Percentiles rank a stretch among this genome's conserved stretches.
Conservation (phyloP, 768 basidiomycete species). For the Termitomyces sp. region DNA sequence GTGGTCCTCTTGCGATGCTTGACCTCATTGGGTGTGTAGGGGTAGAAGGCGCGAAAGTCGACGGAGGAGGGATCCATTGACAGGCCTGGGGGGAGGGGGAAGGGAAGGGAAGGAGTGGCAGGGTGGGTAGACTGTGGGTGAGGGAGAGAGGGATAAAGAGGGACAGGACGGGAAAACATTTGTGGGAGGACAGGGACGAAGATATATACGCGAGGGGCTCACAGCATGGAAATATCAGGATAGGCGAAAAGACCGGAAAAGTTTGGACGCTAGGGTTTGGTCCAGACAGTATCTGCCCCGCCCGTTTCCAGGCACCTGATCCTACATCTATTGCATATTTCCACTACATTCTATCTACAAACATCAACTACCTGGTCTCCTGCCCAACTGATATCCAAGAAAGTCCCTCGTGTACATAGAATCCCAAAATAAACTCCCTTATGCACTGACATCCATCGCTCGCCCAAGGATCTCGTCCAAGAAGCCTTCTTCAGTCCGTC, state of each 20-base stretch:
- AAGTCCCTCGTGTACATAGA: neutral
- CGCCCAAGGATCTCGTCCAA: constrained; percentile 57
- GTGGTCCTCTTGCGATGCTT: constrained; percentile 93
- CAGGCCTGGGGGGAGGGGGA: constrained; percentile 29
- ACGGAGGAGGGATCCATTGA: constrained; percentile 63
- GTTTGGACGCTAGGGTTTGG: constrained; percentile 12
- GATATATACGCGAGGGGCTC: constrained; percentile 15
- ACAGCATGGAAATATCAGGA: constrained; percentile 22
- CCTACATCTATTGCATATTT: constrained; percentile 10
- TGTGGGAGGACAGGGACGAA: constrained; percentile 15
- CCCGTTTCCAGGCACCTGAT: constrained; percentile 24
- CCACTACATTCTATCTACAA: too few species aligned
- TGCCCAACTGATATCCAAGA: neutral
- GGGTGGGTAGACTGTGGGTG: constrained; percentile 11
- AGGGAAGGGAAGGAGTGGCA: constrained; percentile 17
- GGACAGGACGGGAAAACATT: constrained; percentile 23
- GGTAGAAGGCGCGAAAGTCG: constrained; percentile 82
- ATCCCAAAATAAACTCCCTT: constrained; percentile 11
- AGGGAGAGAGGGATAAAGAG: constrained; percentile 12
- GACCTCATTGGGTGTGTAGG: constrained; percentile 90
- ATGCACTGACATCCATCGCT: constrained; percentile 37
- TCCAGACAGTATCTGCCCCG: constrained; percentile 19
- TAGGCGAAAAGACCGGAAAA: constrained; percentile 22
- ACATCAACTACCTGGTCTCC: too few species aligned
- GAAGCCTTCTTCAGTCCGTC: constrained; percentile 57